Evolutionary conservation across 768 basidiomycete species (phyloP).

Genomic region (Filobasidium wieringae): DNA sequence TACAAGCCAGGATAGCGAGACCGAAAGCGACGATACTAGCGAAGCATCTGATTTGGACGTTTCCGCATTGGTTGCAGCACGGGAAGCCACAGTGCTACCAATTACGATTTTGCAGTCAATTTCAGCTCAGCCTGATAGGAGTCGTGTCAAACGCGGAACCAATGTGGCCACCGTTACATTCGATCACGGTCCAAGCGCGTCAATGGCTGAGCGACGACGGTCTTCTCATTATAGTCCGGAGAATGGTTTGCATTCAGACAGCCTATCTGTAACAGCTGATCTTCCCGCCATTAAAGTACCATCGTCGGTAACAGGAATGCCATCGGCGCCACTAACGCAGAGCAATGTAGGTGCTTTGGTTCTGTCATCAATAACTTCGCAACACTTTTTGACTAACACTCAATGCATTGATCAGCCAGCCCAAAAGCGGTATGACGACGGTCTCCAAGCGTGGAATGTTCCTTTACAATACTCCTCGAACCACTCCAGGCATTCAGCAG

Average conservation of each 20-base stretch:
- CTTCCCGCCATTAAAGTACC: too few relatives aligned
- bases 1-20: too few relatives aligned
- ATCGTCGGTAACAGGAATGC: too few relatives aligned
- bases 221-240: not conserved
- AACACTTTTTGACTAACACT: not conserved
- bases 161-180: not conserved
- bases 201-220: not conserved
- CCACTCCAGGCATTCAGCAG: too few relatives aligned
- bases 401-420: not conserved
- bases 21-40: too few relatives aligned
- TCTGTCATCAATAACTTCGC: too few relatives aligned
- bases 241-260: not conserved
- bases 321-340: too few relatives aligned
- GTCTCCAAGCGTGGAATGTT: not conserved
- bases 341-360: too few relatives aligned
- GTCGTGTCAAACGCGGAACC: not conserved
- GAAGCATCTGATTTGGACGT: not conserved
- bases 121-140: not conserved
- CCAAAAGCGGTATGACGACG: not conserved
- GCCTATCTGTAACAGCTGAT: too few relatives aligned
- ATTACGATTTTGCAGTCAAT: not conserved
- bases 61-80: not conserved
- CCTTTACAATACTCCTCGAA: not conserved
- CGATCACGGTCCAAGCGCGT: not conserved
- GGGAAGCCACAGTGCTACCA: too few relatives aligned